Evolutionary conservation across 768 basidiomycete genomes (phyloP).

Genomic region (Russula sp.): DNA sequence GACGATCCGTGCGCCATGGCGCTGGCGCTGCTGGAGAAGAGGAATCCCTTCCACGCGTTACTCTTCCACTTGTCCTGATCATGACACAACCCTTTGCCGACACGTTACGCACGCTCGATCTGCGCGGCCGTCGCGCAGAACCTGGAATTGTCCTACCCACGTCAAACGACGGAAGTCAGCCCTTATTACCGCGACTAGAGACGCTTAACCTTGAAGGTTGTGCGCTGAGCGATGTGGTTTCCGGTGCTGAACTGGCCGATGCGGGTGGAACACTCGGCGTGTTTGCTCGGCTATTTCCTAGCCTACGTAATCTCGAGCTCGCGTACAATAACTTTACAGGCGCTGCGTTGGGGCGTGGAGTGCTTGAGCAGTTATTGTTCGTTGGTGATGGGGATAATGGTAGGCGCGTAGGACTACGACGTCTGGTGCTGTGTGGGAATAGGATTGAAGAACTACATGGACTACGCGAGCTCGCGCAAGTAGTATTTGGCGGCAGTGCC

Average conservation of each 20-base stretch:
- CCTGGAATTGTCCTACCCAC: slow-evolving; percentile 55
- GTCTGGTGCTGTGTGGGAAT: slow-evolving; percentile 69
- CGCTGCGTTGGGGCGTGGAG: slow-evolving; percentile 47
- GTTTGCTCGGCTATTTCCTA: slow-evolving; percentile 66
- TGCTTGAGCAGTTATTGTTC: slow-evolving; percentile 52
- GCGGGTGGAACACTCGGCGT: slow-evolving; percentile 56
- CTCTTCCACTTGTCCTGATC: slow-evolving; percentile 28
- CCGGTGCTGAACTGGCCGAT: slow-evolving; percentile 44
- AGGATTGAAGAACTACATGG: slow-evolving; percentile 58
- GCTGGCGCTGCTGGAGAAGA: neutral
- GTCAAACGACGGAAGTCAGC: slow-evolving; percentile 32
- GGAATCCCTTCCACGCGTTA: slow-evolving; percentile 20
- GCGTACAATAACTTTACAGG: slow-evolving; percentile 71
- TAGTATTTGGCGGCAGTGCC: slow-evolving; percentile 47
- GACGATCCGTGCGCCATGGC: slow-evolving; percentile 11
- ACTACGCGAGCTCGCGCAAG: slow-evolving; percentile 55
- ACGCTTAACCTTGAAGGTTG: slow-evolving; percentile 76
- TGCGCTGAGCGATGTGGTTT: slow-evolving; percentile 56
- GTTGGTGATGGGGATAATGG: slow-evolving; percentile 3
- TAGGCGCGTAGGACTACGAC: slow-evolving; percentile 54
- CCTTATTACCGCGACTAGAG: slow-evolving; percentile 62
- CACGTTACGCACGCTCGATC: slow-evolving; percentile 45
- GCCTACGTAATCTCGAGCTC: slow-evolving; percentile 63
- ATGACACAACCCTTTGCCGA: slow-evolving; percentile 25
- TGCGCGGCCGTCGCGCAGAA: slow-evolving; percentile 67